Percentiles rank a stretch among this genome's conserved stretches.
phyloP scores from a whole-genome alignment of 2,329 filamentous ascomycete genomes.

The Helminthosporium solani region DNA sequence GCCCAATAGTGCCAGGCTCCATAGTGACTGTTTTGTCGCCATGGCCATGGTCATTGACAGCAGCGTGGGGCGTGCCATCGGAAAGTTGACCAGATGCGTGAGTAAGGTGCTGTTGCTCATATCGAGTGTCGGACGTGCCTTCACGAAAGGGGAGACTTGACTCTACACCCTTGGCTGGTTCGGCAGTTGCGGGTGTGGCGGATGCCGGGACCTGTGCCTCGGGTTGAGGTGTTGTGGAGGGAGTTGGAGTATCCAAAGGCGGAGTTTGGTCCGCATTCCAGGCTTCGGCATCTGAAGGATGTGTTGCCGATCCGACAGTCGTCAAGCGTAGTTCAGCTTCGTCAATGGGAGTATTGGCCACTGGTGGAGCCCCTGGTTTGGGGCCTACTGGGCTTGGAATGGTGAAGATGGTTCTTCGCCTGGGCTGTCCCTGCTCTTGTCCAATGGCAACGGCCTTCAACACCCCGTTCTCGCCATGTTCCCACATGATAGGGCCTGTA shows the following conservation, averaged over 20 bases:
- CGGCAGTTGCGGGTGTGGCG: not conserved
- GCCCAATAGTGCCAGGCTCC: constrained; percentile 51
- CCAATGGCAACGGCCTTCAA: constrained; percentile 50
- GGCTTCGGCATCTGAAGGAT: constrained; percentile 31
- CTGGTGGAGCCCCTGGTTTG: constrained; percentile 24
- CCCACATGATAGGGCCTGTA: constrained; percentile 51
- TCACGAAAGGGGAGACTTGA: constrained; percentile 30
- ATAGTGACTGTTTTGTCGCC: constrained; percentile 50
- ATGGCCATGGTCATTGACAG: constrained; percentile 44
- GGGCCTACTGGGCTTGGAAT: constrained; percentile 36
- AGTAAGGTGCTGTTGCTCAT: constrained; percentile 45
- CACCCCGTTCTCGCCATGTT: constrained; percentile 43
- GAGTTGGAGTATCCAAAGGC: constrained; percentile 22
- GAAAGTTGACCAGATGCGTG: constrained; percentile 47
- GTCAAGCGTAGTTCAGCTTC: constrained; percentile 29
- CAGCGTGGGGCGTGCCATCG: constrained; percentile 45
- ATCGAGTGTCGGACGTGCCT: constrained; percentile 46
- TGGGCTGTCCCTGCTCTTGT: constrained; percentile 43
- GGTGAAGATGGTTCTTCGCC: constrained; percentile 43
- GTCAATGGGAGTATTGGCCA: constrained; percentile 31
- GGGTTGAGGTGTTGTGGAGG: constrained; percentile 14
- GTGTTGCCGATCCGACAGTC: constrained; percentile 40
- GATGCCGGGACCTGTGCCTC: constrained; percentile 10
- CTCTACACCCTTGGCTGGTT: not conserved
- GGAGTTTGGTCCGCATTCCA: constrained; percentile 12